Evolutionary conservation across 108 stramenopile species (phyloP).

Genomic region (Nannochloropsis granulata): DNA sequence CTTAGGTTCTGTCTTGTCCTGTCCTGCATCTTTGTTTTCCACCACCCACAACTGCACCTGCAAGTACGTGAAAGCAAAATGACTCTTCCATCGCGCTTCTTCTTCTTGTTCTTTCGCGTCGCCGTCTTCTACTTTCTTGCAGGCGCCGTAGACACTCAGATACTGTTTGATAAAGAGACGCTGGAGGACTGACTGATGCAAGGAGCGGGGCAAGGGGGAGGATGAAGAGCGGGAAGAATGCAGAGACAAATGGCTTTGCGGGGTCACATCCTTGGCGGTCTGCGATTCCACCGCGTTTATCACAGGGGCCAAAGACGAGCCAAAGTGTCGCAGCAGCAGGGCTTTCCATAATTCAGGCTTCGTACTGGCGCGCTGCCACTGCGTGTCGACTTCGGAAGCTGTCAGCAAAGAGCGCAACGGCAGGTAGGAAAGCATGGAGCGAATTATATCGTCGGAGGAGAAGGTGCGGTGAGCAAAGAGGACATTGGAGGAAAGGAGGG

Average conservation of each 20-base stretch:
- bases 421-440: neutral
- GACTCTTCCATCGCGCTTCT: neutral
- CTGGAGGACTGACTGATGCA: neutral
- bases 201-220: neutral
- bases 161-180: neutral
- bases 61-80: neutral
- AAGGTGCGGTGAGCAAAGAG: neutral
- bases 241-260: neutral
- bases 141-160: neutral
- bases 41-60: neutral
- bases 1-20: neutral
- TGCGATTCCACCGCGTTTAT: neutral
- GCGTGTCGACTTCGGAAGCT: neutral
- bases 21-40: neutral
- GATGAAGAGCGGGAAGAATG: neutral
- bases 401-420: neutral
- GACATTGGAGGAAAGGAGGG: too few species aligned
- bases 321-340: neutral
- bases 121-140: neutral
- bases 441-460: neutral
- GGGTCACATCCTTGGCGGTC: neutral
- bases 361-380: neutral
- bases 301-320: neutral
- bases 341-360: neutral
- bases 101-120: neutral